These are phyloP conservation scores for Venustampulla echinocandica DNA, from an alignment of 495 filamentous ascomycete genomes.

Conservation along the genomic window DNA sequence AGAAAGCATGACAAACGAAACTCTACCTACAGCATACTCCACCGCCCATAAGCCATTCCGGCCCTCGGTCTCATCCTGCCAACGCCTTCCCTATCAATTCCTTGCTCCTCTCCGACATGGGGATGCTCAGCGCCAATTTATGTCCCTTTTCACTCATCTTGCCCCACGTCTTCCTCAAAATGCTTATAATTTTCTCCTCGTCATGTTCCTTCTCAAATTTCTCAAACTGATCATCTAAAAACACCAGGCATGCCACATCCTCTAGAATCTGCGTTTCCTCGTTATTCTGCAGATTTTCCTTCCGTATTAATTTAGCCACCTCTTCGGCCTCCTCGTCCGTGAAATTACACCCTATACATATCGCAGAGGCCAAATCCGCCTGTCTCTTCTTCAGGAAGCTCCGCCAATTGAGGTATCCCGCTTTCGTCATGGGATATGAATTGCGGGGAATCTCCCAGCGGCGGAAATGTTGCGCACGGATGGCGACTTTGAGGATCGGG, in stretches of 20 bases:
- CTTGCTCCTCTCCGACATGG: slow-evolving; percentile 50
- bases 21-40: too few species aligned
- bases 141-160: slow-evolving; percentile 68
- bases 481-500: slow-evolving; percentile 57
- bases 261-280: slow-evolving; percentile 44
- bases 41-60: too few species aligned
- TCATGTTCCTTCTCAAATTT: slow-evolving; percentile 57
- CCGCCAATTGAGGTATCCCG: slow-evolving; percentile 71
- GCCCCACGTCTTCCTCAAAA: slow-evolving; percentile 73
- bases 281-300: slow-evolving; percentile 39
- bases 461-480: slow-evolving; percentile 71
- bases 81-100: slow-evolving; percentile 58
- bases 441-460: slow-evolving; percentile 72
- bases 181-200: slow-evolving; percentile 66
- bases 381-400: slow-evolving; percentile 60
- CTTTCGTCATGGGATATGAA: slow-evolving; percentile 57
- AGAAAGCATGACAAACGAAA: too few species aligned
- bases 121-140: slow-evolving; percentile 56
- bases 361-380: slow-evolving; percentile 49
- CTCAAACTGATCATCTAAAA: slow-evolving; percentile 77
- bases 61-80: too few species aligned
- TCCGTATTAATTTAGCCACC: slow-evolving; percentile 28
- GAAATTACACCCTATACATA: slow-evolving; percentile 45
- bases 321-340: slow-evolving; percentile 33
- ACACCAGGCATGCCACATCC: slow-evolving; percentile 80